Percentiles rank a stretch among this genome's conserved stretches.
phyloP scores from a whole-genome alignment of 2,329 filamentous ascomycete species.

The Tolypocladium sp. region DNA sequence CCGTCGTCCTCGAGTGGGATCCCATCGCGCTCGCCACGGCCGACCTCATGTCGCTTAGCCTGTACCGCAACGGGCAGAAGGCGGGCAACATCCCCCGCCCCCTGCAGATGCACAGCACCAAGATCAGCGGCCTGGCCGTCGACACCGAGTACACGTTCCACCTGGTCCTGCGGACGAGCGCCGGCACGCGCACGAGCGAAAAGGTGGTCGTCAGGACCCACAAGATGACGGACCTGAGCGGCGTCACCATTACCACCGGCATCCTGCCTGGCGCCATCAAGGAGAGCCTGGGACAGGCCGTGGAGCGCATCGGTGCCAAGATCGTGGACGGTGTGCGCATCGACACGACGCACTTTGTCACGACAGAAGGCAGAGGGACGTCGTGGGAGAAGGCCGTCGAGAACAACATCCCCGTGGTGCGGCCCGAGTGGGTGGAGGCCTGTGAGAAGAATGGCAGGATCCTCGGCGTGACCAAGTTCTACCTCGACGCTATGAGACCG shows the following conservation, averaged over 20 bases:
- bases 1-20: constrained; percentile 96
- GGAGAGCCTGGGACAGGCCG: constrained; percentile 64
- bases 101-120: constrained; percentile 82
- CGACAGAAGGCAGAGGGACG: constrained; percentile 80
- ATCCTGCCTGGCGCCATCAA: constrained; percentile 65
- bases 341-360: constrained; percentile 97
- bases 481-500: constrained; percentile 67
- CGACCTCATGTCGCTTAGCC: constrained; percentile 76
- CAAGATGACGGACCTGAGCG: constrained; percentile 96
- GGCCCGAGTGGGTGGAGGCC: constrained; percentile 95
- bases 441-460: constrained; percentile 90
- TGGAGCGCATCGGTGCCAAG: constrained; percentile 87
- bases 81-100: constrained; percentile 89
- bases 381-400: constrained; percentile 95
- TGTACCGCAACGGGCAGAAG: constrained; percentile 95
- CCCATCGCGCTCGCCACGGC: constrained; percentile 88
- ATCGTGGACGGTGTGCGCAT: constrained; percentile 84
- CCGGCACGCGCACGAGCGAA: constrained; percentile 78
- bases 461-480: constrained; percentile 90
- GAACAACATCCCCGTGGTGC: constrained; percentile 94
- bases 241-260: constrained; percentile 89
- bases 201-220: constrained; percentile 83
- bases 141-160: constrained; percentile 96
- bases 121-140: constrained; percentile 92
- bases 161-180: constrained; percentile 80